Conservation (phyloP, 2,329 filamentous ascomycete genomes). For the Aspergillus fructus region DNA sequence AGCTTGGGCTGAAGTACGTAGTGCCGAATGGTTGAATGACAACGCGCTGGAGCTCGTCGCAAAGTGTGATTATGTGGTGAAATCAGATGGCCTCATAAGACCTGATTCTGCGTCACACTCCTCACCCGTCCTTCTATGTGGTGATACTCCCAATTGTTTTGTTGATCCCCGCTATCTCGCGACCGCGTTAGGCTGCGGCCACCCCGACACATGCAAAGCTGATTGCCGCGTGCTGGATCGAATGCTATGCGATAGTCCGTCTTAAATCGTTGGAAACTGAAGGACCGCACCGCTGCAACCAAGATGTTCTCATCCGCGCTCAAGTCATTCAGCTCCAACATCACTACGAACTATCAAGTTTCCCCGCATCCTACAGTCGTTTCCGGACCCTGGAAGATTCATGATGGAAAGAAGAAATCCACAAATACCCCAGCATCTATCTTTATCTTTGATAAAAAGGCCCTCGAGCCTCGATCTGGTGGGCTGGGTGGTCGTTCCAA, state of each 20-base stretch:
- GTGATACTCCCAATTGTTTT: conserved; percentile 2
- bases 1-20: not conserved
- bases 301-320: conserved; percentile 88
- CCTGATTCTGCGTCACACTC: not conserved
- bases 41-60: not conserved
- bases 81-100: not conserved
- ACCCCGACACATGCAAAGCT: not conserved
- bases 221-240: not conserved
- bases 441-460: conserved; percentile 91
- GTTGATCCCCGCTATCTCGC: not conserved
- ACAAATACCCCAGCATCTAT: conserved; percentile 86
- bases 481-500: conserved; percentile 62
- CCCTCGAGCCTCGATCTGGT: conserved; percentile 67
- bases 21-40: too few species aligned
- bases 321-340: conserved; percentile 93
- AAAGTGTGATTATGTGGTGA: not conserved
- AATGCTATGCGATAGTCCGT: conserved; percentile 5
- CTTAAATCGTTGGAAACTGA: not conserved
- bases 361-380: conserved; percentile 72
- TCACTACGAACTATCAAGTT: conserved; percentile 85
- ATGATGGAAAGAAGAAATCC: conserved; percentile 95
- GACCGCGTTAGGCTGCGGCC: conserved; percentile 5
- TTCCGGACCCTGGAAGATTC: conserved; percentile 94
- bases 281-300: conserved; percentile 25
- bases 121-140: not conserved